phyloP scores from a whole-genome alignment of 1,284 basidiomycete species.

The Rhodotorula glutinis region DNA sequence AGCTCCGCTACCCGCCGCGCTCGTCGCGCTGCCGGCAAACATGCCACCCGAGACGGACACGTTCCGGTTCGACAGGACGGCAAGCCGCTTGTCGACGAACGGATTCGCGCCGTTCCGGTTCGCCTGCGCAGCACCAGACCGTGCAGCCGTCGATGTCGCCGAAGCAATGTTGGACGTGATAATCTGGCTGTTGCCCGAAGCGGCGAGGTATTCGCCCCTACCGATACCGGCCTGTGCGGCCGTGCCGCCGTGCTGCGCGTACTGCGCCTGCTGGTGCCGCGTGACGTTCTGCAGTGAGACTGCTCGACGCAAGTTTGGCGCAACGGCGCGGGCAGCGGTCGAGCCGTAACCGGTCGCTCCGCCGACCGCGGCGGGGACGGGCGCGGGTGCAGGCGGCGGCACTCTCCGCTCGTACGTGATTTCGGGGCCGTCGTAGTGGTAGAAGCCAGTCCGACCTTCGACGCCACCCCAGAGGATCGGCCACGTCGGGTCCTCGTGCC shows the following conservation, averaged over 20 bases:
- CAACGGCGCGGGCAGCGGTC: slow-evolving; percentile 12
- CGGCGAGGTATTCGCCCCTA: slow-evolving; percentile 62
- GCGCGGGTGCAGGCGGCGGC: slow-evolving; percentile 1
- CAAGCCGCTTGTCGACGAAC: slow-evolving; percentile 42
- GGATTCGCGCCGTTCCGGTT: slow-evolving; percentile 23
- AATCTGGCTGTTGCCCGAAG: slow-evolving; percentile 90
- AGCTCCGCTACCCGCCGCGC: too few species aligned
- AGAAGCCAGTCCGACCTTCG: slow-evolving; percentile 50
- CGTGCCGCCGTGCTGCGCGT: background rate
- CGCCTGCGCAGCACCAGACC: slow-evolving; percentile 37
- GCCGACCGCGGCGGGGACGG: background rate
- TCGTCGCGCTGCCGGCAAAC: slow-evolving; percentile 6
- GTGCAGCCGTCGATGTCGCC: slow-evolving; percentile 63
- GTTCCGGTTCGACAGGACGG: slow-evolving; percentile 38
- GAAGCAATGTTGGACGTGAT: slow-evolving; percentile 85
- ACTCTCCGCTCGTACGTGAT: slow-evolving; percentile 24
- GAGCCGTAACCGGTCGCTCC: slow-evolving; percentile 1
- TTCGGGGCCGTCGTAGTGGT: slow-evolving; percentile 39
- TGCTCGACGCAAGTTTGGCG: slow-evolving; percentile 30
- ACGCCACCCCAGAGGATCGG: slow-evolving; percentile 52
- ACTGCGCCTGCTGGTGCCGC: background rate
- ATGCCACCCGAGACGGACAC: slow-evolving; percentile 41
- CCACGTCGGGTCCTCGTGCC: slow-evolving; percentile 52
- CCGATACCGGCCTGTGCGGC: slow-evolving; percentile 1
- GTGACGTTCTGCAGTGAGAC: slow-evolving; percentile 29